phyloP scores from a whole-genome alignment of 257 asterid genomes.

The Gardenia jasminoides region DNA sequence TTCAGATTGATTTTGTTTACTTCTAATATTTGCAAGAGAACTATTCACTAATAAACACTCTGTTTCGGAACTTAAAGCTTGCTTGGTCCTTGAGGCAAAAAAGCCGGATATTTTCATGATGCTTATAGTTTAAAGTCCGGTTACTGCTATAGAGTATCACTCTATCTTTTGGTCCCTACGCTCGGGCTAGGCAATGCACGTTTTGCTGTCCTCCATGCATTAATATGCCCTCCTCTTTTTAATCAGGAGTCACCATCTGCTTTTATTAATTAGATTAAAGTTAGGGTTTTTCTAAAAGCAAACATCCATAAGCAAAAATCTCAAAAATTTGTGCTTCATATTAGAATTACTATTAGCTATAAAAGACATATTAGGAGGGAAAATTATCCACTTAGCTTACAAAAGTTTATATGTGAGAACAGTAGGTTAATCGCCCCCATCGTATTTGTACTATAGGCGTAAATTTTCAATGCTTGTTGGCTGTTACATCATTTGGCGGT shows the following conservation, averaged over 20 bases:
- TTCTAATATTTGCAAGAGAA: no score
- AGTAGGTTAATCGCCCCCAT: not conserved
- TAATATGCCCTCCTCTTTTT: no score
- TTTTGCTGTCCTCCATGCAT: not conserved
- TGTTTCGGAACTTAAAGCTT: no score
- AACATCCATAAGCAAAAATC: not conserved
- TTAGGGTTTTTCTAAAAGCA: not conserved
- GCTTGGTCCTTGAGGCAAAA: no score
- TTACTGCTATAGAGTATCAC: not conserved
- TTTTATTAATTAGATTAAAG: not conserved
- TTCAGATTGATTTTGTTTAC: no score
- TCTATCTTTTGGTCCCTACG: no score
- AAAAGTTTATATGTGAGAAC: not conserved
- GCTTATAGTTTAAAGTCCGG: no score
- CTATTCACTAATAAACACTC: no score
- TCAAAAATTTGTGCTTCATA: not conserved
- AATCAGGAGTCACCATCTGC: no score
- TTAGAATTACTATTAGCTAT: not conserved
- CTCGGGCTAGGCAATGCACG: not conserved
- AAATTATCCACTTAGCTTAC: not conserved
- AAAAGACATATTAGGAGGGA: not conserved
- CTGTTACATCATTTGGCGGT: conserved; percentile 69
- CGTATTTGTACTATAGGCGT: not conserved
- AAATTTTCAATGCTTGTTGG: conserved; percentile 8
- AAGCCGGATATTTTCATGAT: not conserved